Evolutionary conservation across 2,329 filamentous ascomycete genomes (phyloP).

Genomic region (Acephala macrosclerotiorum): DNA sequence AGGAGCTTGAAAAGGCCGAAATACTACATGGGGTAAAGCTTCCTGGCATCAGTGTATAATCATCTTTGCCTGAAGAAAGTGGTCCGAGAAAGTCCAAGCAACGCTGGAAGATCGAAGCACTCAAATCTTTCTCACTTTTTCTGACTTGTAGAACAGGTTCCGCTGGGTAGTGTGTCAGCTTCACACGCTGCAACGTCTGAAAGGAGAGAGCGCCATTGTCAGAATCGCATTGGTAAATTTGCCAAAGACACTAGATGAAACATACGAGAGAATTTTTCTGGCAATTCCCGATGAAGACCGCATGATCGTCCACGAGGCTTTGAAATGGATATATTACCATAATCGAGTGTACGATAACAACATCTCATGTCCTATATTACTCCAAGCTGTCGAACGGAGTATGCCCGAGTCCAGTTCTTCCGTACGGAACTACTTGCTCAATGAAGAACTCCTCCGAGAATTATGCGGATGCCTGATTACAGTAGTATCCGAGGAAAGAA

Average conservation of each 20-base stretch:
- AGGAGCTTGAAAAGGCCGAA: no score
- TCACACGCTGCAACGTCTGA: conserved; percentile 35
- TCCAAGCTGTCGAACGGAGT: conserved; percentile 16
- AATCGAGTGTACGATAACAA: not conserved
- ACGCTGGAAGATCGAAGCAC: not conserved
- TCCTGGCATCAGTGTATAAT: no score
- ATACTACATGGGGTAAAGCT: no score
- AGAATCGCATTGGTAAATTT: conserved; percentile 34
- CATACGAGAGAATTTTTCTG: conserved; percentile 37
- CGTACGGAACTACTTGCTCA: not conserved
- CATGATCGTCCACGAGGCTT: conserved; percentile 7
- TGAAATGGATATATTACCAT: conserved; percentile 20
- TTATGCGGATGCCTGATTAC: conserved; percentile 20
- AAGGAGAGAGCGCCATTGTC: conserved; percentile 27
- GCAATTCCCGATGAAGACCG: conserved; percentile 14
- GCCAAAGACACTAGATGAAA: conserved; percentile 36
- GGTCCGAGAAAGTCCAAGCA: not conserved
- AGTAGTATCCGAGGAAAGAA: not conserved
- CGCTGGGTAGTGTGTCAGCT: conserved; percentile 42
- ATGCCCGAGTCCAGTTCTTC: not conserved
- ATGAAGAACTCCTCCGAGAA: conserved; percentile 19
- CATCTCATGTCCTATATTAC: conserved; percentile 17
- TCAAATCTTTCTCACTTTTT: no score
- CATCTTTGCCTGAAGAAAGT: no score
- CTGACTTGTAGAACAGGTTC: conserved; percentile 30